phyloP scores from a whole-genome alignment of 305 asterid genomes.

The Fraxinus paxiana region DNA sequence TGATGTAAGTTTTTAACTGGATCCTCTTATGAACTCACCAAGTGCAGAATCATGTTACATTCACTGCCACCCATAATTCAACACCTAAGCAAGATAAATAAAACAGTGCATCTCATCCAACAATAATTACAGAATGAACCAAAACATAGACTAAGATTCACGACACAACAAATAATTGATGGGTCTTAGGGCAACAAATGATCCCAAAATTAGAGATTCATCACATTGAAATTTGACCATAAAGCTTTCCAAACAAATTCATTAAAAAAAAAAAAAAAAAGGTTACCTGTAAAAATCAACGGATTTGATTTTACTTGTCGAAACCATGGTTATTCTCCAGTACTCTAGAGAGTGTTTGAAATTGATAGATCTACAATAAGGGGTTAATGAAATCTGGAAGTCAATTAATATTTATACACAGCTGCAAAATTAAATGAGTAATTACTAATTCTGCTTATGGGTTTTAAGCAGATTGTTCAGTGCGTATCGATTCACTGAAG shows the following conservation, averaged over 20 bases:
- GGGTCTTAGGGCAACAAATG: not conserved
- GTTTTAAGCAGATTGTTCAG: not conserved
- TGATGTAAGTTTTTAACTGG: not conserved
- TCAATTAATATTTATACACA: not conserved
- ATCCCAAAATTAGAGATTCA: not conserved
- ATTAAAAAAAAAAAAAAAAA: not conserved
- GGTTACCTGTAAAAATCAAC: slow-evolving; percentile 91
- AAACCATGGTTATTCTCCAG: slow-evolving; percentile 52
- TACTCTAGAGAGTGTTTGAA: not conserved
- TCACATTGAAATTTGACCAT: not conserved
- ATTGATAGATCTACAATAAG: not conserved
- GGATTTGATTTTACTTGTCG: slow-evolving; percentile 77
- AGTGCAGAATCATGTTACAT: not conserved
- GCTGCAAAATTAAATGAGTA: not conserved
- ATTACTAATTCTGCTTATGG: not conserved
- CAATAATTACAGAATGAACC: not conserved
- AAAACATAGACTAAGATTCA: not conserved
- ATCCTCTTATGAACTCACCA: not conserved
- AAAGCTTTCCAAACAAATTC: not conserved
- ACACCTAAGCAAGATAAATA: not conserved
- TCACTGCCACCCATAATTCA: not conserved
- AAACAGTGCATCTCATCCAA: not conserved
- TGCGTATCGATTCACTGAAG: not conserved
- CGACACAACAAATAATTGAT: not conserved
- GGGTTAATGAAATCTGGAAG: not conserved